phyloP scores from a whole-genome alignment of 2,329 filamentous ascomycete species.

The Epichloe gansuensis region DNA sequence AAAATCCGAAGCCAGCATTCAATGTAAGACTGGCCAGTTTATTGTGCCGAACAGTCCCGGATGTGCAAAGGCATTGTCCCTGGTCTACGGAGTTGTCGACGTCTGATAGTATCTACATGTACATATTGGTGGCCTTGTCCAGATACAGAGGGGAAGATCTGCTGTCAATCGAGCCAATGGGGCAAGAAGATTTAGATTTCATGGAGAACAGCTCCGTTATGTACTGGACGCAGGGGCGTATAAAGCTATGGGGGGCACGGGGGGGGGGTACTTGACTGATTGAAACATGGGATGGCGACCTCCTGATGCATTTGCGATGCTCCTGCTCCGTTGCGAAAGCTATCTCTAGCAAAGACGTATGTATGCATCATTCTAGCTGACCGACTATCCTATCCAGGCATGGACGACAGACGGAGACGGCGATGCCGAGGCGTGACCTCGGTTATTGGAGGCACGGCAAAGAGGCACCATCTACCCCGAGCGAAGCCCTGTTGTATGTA shows the following conservation, averaged over 20 bases:
- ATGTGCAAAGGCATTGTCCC: background rate
- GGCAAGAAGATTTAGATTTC: too few relatives aligned
- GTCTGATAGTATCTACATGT: background rate
- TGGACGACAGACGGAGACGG: conserved; percentile 1
- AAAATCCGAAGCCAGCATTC: too few relatives aligned
- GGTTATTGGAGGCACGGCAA: background rate
- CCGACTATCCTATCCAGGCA: background rate
- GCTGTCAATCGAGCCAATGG: background rate
- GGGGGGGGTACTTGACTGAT: background rate
- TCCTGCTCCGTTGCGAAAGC: background rate
- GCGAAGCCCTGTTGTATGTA: conserved; percentile 2
- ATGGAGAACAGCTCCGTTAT: too few relatives aligned
- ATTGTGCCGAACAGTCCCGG: background rate
- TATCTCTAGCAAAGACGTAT: too few relatives aligned
- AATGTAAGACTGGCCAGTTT: too few relatives aligned
- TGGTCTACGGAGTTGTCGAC: background rate
- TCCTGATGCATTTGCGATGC: background rate
- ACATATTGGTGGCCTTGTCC: background rate
- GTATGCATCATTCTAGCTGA: background rate
- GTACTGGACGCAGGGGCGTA: too few relatives aligned
- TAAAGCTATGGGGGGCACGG: background rate
- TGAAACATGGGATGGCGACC: background rate
- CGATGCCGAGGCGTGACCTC: conserved; percentile 3
- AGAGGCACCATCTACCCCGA: background rate
- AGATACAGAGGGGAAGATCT: background rate